phyloP scores from a whole-genome alignment of 306 rosid species.

The Acmispon strigosus region DNA sequence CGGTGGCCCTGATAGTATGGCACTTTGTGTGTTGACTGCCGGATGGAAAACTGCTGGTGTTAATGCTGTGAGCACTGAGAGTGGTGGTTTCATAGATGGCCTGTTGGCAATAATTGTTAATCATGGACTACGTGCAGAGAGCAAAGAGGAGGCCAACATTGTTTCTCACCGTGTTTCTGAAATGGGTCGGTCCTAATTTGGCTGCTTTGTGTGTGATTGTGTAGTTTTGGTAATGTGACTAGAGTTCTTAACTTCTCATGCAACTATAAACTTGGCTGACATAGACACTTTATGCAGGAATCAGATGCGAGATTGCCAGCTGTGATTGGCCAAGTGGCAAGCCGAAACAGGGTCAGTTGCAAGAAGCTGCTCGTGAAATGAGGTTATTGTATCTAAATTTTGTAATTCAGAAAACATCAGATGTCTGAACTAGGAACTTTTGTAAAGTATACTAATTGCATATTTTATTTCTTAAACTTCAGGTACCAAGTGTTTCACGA shows the following conservation, averaged over 20 bases:
- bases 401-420: neutral
- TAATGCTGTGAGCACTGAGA: constrained; percentile 27
- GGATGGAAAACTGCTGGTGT: constrained; percentile 62
- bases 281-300: constrained; percentile 40
- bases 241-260: neutral
- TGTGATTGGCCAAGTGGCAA: constrained; percentile 81
- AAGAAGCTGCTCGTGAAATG: constrained; percentile 92
- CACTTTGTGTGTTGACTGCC: constrained; percentile 67
- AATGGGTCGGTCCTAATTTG: constrained; percentile 43
- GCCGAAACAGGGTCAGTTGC: constrained; percentile 89
- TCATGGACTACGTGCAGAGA: constrained; percentile 90
- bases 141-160: constrained; percentile 67
- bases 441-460: constrained; percentile 12
- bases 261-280: constrained; percentile 15
- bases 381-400: constrained; percentile 36
- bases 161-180: constrained; percentile 55
- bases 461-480: constrained; percentile 13
- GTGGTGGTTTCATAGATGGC: constrained; percentile 54
- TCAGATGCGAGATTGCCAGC: constrained; percentile 57
- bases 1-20: constrained; percentile 98
- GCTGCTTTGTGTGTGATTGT: constrained; percentile 11
- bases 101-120: constrained; percentile 74
- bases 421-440: neutral
- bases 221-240: constrained; percentile 10
- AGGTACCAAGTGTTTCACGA: constrained; percentile 75